phyloP scores from a whole-genome alignment of 2,329 filamentous ascomycete genomes.

The Pseudogymnoascus sp. region DNA sequence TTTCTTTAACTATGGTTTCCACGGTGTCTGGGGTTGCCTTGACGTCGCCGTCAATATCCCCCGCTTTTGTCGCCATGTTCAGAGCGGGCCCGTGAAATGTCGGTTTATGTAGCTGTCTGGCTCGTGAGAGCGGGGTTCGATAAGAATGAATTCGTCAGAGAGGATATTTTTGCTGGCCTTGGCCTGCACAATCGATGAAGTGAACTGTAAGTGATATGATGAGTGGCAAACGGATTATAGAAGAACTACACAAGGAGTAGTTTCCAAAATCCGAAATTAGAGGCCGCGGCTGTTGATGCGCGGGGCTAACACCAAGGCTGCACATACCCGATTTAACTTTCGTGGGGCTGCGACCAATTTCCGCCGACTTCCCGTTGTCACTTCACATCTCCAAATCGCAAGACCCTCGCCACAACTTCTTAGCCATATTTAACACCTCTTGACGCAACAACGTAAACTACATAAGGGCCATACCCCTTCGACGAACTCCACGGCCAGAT shows the following conservation, averaged over 20 bases:
- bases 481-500: background rate
- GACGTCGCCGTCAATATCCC: conserved; percentile 1
- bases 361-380: conserved; percentile 9
- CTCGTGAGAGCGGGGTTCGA: background rate
- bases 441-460: background rate
- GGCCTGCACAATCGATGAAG: background rate
- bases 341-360: conserved; percentile 8
- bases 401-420: background rate
- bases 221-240: background rate
- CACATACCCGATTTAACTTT: conserved; percentile 1
- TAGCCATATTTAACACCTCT: background rate
- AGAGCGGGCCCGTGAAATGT: background rate
- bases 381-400: conserved; percentile 6
- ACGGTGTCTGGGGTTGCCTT: background rate
- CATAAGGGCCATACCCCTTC: background rate
- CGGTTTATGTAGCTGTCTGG: background rate
- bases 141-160: background rate
- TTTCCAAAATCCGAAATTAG: background rate
- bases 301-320: conserved; percentile 4
- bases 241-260: background rate
- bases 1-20: background rate
- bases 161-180: background rate
- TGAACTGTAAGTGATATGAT: background rate
- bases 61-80: conserved; percentile 2
- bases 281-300: conserved; percentile 8